Evolutionary conservation across 805 yeast genomes (phyloP).

Genomic region (Myxozyma udenii): DNA sequence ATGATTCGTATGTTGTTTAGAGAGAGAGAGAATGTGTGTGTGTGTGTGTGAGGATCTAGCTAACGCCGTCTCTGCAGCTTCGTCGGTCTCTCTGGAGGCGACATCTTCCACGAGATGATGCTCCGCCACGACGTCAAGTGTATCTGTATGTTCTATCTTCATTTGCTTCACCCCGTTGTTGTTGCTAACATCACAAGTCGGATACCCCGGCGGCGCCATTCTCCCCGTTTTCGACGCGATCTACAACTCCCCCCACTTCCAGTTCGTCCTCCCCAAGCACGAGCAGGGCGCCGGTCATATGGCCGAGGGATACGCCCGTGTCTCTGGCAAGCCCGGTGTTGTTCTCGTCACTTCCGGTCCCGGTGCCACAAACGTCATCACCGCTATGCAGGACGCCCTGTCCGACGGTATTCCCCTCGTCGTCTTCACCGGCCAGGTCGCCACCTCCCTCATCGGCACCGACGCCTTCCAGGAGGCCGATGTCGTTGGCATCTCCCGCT

Average conservation of each 20-base stretch:
- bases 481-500: constrained; percentile 91
- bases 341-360: constrained; percentile 99
- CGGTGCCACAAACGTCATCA: constrained; percentile 96
- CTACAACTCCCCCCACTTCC: constrained; percentile 82
- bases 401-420: constrained; percentile 97
- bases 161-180: neutral
- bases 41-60: neutral
- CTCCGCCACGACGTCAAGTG: constrained; percentile 91
- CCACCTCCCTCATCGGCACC: constrained; percentile 93
- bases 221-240: constrained; percentile 97
- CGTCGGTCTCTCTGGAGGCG: constrained; percentile 97
- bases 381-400: constrained; percentile 97
- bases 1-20: constrained; percentile 21
- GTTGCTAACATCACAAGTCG: constrained; percentile 43
- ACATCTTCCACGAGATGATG: constrained; percentile 99
- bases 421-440: constrained; percentile 96
- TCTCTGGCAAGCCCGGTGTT: constrained; percentile 94
- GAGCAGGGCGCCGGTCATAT: constrained; percentile 99
- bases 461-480: constrained; percentile 99
- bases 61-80: constrained; percentile 47
- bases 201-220: constrained; percentile 99
- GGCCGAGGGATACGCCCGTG: constrained; percentile 99
- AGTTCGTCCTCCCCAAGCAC: constrained; percentile 89
- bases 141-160: constrained; percentile 46
- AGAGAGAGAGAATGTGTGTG: neutral